Evolutionary conservation across 1,284 basidiomycete genomes (phyloP), one percentile per base, ranked within the genome.

Genomic region (Rhodotorula sp.): DNA sequence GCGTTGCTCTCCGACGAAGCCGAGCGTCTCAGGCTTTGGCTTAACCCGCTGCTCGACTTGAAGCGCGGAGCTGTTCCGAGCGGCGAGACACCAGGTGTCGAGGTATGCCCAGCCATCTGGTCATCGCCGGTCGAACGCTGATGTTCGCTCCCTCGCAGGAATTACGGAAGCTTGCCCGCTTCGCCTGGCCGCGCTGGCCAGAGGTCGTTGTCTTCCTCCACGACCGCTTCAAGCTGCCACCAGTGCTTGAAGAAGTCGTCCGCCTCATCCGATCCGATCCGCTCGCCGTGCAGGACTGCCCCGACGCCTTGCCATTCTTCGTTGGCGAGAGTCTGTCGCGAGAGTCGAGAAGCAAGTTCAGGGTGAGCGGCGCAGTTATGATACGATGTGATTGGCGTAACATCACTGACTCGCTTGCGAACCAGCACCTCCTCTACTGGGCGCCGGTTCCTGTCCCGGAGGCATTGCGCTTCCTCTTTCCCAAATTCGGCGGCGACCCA

Each of bases 1-100:
- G 82, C 95, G 7, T 84, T 99, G 20, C 86, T 94, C 19, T 92
- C 96, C 80, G 94, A 91, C 78, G 96, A 99, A 79, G 87, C 95
- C 54, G 87, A 85, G 76, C 86, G 93, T 20, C 81, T 99, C 58
- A 85, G 84, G 6, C 94, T 99, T 2, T 99, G 96, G 96, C 84
- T 85, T 59, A 98, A 99, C 80, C 92, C 94, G 0, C 84, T 86
- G 34, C 90, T 89, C 73, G 92, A 94, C 71, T 77, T 84, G 4
- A 87, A 85, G 75, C 86, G 89, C 72, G 90, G 87, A 17, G 78
- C 78, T 27, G 88, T 92, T 77, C 83, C 89, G 8, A 68, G 72
- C 4, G 24, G 71, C 6, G 66, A 59, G 4, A 4, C 46, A 9
- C 39, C 55, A 1, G 32, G 48, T 9, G 55, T 58, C 20, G 77